phyloP scores from a whole-genome alignment of 306 rosid genomes.

The Crotalaria pallida region DNA sequence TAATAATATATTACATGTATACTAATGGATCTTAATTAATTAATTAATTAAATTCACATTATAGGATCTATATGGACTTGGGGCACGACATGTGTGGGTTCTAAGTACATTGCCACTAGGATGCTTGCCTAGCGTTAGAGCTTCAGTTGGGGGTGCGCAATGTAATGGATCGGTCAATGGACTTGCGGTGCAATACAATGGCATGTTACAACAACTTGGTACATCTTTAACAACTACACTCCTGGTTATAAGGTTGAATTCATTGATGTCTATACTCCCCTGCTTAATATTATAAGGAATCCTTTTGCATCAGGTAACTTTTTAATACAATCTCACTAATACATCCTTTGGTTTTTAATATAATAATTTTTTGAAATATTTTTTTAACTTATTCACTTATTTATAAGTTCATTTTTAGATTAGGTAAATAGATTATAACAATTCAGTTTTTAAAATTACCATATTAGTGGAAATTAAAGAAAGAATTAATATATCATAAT shows the following conservation, averaged over 20 bases:
- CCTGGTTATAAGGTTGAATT: conserved; percentile 12
- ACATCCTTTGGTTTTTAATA: no score
- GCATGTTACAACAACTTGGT: not conserved
- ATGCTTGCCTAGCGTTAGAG: conserved; percentile 24
- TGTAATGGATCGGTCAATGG: not conserved
- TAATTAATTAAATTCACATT: no score
- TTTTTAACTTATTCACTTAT: no score
- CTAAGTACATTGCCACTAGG: no score
- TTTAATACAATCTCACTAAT: not conserved
- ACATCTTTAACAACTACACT: not conserved
- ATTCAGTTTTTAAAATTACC: no score
- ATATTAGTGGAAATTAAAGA: no score
- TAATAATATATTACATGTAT: no score
- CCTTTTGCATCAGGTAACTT: conserved; percentile 17
- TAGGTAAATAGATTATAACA: no score
- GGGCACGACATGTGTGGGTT: conserved; percentile 32
- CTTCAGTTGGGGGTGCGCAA: not conserved
- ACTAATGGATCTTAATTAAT: no score
- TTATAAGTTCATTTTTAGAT: no score
- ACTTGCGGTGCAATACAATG: conserved; percentile 22
- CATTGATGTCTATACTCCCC: conserved; percentile 27
- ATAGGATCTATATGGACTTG: conserved; percentile 33
- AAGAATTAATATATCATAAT: no score
- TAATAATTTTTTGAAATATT: no score
- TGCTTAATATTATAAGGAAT: conserved; percentile 19